Evolutionary conservation across 768 basidiomycete genomes (phyloP), one percentile per base, ranked within the genome.

Genomic region (Russula foetens): DNA sequence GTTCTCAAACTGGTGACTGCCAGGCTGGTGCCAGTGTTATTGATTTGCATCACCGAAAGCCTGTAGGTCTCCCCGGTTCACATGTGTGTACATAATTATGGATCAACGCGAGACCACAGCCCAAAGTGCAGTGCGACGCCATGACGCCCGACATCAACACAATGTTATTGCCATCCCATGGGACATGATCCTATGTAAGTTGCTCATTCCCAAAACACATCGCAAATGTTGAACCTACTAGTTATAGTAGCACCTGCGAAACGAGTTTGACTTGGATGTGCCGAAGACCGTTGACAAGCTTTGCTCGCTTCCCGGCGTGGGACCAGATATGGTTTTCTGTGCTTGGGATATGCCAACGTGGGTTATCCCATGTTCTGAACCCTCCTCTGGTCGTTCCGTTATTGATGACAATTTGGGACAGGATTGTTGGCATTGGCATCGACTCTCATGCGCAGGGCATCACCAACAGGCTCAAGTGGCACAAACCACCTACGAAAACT

Each of bases 401-500:
- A 24, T 15, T 50, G 45, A 47, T 45, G n/a, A n/a, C n/a, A n/a
- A n/a, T 31, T 21, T 50, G 24, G n/a, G 19, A 28, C 68, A 92
- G 90, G 47, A 92, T 93, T 66, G 77, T 81, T 24, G 96, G 96
- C 1, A 96, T 98, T 35, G 96, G 95, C 0, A 95, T 98, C 0
- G 96, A 99, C 66, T 88, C 92, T 0, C 96, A 99, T 71, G 94
- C 97, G 7, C 94, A 98, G 66, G 78, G 96, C 7, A 98, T 99
- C 55, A 94, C 94, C 28, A 95, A 98, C 66, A 78, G 93, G 17
- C 72, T 99, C 2, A 85, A 90, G 43, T 99, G 96, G 96, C 96
- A 98, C 72, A 82, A 83, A 62, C 84, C 81, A 3, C 84, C 83
- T 7, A 95, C 94, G 1, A 90, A 86, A 68, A 88, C 77, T 2